Evolutionary conservation across 2,329 filamentous ascomycete genomes (phyloP).

Genomic region (Neocatenulostroma microsporum): DNA sequence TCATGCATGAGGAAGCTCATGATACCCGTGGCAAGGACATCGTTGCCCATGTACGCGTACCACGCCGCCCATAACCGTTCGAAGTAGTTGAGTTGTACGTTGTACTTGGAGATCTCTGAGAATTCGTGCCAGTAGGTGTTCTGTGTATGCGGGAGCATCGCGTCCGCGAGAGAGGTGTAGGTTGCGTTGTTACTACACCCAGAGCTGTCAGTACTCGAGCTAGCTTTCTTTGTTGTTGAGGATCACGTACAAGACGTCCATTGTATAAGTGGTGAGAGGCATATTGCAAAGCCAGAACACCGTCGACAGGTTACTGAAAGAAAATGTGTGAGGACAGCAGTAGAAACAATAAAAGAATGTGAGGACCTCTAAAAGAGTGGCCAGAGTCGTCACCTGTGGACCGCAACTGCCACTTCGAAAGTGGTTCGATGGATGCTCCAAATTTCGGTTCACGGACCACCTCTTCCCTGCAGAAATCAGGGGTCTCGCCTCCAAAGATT

Average conservation of each 20-base stretch:
- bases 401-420: too few species aligned
- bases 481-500: too few species aligned
- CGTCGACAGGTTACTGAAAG: too few species aligned
- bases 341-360: too few species aligned
- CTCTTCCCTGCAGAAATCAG: too few species aligned
- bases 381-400: too few species aligned
- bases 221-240: constrained; percentile 1
- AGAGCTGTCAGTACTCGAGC: background rate
- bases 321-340: too few species aligned
- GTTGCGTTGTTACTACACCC: constrained; percentile 11
- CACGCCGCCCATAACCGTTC: constrained; percentile 91
- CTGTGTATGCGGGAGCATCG: constrained; percentile 34
- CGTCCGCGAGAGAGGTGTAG: constrained; percentile 27
- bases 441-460: too few species aligned
- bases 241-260: constrained; percentile 16
- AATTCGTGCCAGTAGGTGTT: constrained; percentile 60
- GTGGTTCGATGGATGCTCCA: too few species aligned
- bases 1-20: constrained; percentile 98
- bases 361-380: too few species aligned
- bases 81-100: constrained; percentile 75
- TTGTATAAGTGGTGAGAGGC: constrained; percentile 13
- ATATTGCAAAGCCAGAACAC: too few species aligned
- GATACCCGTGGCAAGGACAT: constrained; percentile 90
- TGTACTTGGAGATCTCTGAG: constrained; percentile 59
- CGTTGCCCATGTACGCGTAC: constrained; percentile 98